Evolutionary conservation across 2,329 filamentous ascomycete species (phyloP).

Genomic region (Penicillium capsulatum): DNA sequence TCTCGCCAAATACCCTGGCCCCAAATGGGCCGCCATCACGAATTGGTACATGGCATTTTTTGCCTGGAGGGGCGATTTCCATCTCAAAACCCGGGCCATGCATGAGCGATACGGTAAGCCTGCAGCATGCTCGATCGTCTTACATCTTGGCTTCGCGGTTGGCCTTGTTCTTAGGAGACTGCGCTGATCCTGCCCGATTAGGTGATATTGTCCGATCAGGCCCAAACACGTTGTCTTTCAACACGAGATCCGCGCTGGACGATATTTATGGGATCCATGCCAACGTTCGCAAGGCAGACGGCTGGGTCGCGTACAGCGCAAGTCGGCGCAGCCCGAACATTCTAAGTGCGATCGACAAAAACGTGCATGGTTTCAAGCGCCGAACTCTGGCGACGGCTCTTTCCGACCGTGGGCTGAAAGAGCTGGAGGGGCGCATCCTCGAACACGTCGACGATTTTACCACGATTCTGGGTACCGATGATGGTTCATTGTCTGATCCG

Average conservation of each 20-base stretch:
- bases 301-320: slow-evolving; percentile 4
- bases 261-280: slow-evolving; percentile 3
- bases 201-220: slow-evolving; percentile 5
- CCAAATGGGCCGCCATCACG: slow-evolving; percentile 2
- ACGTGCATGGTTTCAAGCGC: slow-evolving; percentile 8
- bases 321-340: slow-evolving; percentile 7
- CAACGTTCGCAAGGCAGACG: slow-evolving; percentile 6
- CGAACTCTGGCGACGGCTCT: slow-evolving; percentile 7
- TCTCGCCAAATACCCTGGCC: slow-evolving; percentile 7
- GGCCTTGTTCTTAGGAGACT: too few relatives aligned
- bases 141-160: too few relatives aligned
- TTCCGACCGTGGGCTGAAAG: slow-evolving; percentile 4
- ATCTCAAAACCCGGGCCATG: slow-evolving; percentile 2
- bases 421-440: slow-evolving; percentile 7
- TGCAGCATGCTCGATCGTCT: background rate
- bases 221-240: slow-evolving; percentile 5
- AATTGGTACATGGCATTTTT: slow-evolving; percentile 5
- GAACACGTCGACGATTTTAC: slow-evolving; percentile 5
- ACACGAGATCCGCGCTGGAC: slow-evolving; percentile 4
- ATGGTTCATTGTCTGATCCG: background rate
- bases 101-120: slow-evolving; percentile 6
- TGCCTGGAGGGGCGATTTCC: slow-evolving; percentile 6
- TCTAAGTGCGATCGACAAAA: slow-evolving; percentile 6
- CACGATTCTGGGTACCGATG: background rate
- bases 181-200: background rate